These are phyloP conservation scores for Begonia loranthoides DNA, from an alignment of 306 rosid species.

Conservation along the genomic window DNA sequence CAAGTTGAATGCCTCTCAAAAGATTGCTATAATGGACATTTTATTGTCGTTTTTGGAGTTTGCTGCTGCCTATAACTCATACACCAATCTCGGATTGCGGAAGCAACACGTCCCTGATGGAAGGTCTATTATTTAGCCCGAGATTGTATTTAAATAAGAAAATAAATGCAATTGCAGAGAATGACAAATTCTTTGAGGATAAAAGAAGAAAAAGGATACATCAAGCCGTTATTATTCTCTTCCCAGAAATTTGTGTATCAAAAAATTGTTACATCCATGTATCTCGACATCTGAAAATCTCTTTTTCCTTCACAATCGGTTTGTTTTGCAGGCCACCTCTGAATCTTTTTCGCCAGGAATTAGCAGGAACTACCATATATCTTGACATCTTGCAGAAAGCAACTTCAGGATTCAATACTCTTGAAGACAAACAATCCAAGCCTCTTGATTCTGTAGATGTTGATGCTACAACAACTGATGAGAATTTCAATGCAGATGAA, in stretches of 20 bases:
- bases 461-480: slow-evolving; percentile 16
- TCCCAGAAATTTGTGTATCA: no score
- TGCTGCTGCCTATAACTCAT: slow-evolving; percentile 88
- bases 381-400: slow-evolving; percentile 77
- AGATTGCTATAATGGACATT: slow-evolving; percentile 70
- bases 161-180: no score
- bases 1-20: slow-evolving; percentile 60
- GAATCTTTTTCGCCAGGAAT: slow-evolving; percentile 94
- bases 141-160: no score
- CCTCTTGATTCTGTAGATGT: slow-evolving; percentile 21
- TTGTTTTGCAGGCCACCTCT: slow-evolving; percentile 80
- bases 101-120: slow-evolving; percentile 78
- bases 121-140: slow-evolving; percentile 27
- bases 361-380: slow-evolving; percentile 72
- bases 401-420: slow-evolving; percentile 40
- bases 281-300: no score
- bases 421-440: slow-evolving; percentile 19
- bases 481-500: slow-evolving; percentile 37
- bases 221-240: no score
- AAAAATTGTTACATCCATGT: no score
- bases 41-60: slow-evolving; percentile 75
- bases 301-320: not conserved
- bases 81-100: slow-evolving; percentile 69
- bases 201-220: no score
- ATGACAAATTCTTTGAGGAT: no score